Percentiles rank a stretch among this genome's conserved stretches.
Conservation (phyloP, 2,329 filamentous ascomycete genomes). For the Diplodia mutila region DNA sequence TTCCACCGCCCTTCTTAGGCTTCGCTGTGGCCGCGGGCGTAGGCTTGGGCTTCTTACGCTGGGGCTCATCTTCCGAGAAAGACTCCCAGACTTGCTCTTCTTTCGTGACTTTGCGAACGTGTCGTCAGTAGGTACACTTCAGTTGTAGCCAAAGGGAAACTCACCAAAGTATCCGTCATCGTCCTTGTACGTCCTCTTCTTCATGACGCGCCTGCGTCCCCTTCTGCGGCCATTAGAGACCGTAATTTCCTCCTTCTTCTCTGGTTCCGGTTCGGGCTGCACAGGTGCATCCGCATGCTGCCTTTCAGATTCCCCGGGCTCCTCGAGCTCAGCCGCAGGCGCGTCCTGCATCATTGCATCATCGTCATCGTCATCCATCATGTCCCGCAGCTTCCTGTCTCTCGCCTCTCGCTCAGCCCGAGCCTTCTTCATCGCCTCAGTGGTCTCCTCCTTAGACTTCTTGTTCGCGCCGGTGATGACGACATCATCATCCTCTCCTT, state of each 20-base stretch:
- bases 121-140: slow-evolving; percentile 27
- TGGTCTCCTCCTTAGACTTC: slow-evolving; percentile 28
- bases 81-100: slow-evolving; percentile 88
- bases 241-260: slow-evolving; percentile 48
- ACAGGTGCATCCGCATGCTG: slow-evolving; percentile 27
- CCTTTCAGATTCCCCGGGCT: slow-evolving; percentile 32
- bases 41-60: slow-evolving; percentile 58
- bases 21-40: slow-evolving; percentile 54
- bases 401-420: slow-evolving; percentile 63
- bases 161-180: slow-evolving; percentile 77
- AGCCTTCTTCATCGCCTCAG: slow-evolving; percentile 40
- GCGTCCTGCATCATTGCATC: slow-evolving; percentile 65
- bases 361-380: slow-evolving; percentile 68
- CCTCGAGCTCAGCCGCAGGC: slow-evolving; percentile 42
- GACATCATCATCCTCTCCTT: slow-evolving; percentile 44
- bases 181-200: slow-evolving; percentile 84
- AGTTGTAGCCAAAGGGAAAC: slow-evolving; percentile 57
- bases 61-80: slow-evolving; percentile 86
- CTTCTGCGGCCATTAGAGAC: slow-evolving; percentile 69
- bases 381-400: slow-evolving; percentile 57
- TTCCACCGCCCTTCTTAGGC: slow-evolving; percentile 50
- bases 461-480: slow-evolving; percentile 28
- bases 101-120: slow-evolving; percentile 67
- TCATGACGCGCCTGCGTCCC: slow-evolving; percentile 78
- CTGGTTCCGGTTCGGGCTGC: slow-evolving; percentile 29